Conservation (phyloP, 768 basidiomycete genomes). For the Kwoniella europaea region DNA sequence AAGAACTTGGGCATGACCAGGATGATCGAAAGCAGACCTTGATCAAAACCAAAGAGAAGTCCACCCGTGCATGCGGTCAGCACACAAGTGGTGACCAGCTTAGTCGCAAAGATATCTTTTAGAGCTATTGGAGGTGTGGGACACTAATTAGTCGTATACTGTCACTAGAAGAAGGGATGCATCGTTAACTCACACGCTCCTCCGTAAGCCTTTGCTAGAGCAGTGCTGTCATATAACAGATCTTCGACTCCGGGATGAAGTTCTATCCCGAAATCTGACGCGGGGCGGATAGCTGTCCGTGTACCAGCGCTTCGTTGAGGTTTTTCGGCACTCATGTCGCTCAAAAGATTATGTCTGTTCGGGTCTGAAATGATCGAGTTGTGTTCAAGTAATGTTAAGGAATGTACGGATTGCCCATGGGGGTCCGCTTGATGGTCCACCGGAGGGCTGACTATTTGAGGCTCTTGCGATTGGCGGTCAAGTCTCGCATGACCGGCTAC, state of each 20-base stretch:
- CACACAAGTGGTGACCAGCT: not conserved
- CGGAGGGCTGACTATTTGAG: not conserved
- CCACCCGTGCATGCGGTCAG: constrained; percentile 1
- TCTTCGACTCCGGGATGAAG: not conserved
- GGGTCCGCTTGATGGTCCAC: not conserved
- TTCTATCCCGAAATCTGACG: not conserved
- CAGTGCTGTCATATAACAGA: not conserved
- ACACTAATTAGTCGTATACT: not conserved
- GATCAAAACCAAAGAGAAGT: constrained; percentile 7
- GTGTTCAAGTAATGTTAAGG: not conserved
- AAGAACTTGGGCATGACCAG: constrained; percentile 5
- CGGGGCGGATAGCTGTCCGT: not conserved
- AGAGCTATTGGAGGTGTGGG: not conserved
- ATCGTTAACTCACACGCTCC: not conserved
- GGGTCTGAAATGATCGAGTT: not conserved
- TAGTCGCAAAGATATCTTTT: constrained; percentile 8
- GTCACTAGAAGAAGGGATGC: not conserved
- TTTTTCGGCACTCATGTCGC: not conserved
- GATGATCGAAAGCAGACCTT: constrained; percentile 12
- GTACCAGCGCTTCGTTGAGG: not conserved
- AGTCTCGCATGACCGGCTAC: not conserved
- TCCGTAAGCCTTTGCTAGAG: not conserved
- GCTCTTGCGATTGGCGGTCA: not conserved
- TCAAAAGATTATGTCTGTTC: not conserved
- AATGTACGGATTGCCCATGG: not conserved